Conservation (phyloP, 2,329 filamentous ascomycete species). For the Penicillium sp. region DNA sequence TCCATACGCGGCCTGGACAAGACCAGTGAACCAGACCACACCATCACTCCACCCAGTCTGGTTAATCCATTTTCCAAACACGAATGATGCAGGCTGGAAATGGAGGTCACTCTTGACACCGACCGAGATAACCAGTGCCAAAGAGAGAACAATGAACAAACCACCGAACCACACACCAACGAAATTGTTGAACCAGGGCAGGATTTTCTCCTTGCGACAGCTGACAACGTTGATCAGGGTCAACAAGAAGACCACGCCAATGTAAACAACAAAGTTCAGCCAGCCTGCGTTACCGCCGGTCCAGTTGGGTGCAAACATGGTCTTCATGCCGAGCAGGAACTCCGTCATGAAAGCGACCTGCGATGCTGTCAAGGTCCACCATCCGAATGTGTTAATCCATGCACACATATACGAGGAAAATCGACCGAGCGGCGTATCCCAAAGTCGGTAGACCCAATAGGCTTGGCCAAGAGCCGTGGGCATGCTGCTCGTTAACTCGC, state of each 20-base stretch:
- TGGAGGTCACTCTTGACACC: constrained; percentile 46
- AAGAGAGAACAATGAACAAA: constrained; percentile 54
- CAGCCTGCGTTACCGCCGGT: constrained; percentile 48
- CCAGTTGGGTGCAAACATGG: constrained; percentile 55
- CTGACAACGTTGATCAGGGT: constrained; percentile 55
- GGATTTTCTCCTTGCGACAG: constrained; percentile 51
- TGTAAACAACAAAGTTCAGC: constrained; percentile 58
- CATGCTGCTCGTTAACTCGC: constrained; percentile 60
- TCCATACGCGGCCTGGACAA: constrained; percentile 59
- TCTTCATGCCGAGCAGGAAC: constrained; percentile 59
- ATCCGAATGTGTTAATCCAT: constrained; percentile 63
- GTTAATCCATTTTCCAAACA: constrained; percentile 56
- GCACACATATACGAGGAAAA: constrained; percentile 59
- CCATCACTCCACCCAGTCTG: constrained; percentile 56
- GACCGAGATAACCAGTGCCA: constrained; percentile 56
- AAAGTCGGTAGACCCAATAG: constrained; percentile 55
- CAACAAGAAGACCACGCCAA: constrained; percentile 51
- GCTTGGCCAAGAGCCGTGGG: constrained; percentile 62
- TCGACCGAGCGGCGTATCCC: constrained; percentile 44
- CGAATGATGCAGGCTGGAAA: constrained; percentile 54
- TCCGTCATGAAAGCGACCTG: constrained; percentile 61
- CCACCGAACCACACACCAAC: constrained; percentile 55
- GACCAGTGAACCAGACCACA: constrained; percentile 60
- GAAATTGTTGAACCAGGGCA: constrained; percentile 59
- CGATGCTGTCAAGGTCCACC: constrained; percentile 59